Percentiles rank a stretch among this genome's conserved stretches.
phyloP scores from a whole-genome alignment of 257 asterid genomes.

The Nemophila menziesii region DNA sequence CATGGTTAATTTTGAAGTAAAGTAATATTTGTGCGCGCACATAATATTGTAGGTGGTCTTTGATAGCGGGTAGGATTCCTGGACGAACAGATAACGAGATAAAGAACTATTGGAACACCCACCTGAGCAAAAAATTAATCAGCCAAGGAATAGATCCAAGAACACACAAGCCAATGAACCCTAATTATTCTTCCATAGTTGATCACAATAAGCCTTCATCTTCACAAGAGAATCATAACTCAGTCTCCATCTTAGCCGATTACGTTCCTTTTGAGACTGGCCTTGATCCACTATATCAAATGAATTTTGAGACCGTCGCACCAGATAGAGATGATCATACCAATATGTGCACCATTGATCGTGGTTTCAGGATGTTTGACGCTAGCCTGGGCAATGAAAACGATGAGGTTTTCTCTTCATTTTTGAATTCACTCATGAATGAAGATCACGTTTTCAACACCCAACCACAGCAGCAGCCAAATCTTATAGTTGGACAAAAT shows the following conservation, averaged over 20 bases:
- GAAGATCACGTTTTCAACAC: slow-evolving; percentile 39
- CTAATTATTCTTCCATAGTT: slow-evolving; percentile 7
- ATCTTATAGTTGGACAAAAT: background rate
- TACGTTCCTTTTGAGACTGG: background rate
- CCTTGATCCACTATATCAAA: background rate
- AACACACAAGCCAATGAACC: slow-evolving; percentile 40
- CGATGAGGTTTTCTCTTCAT: slow-evolving; percentile 29
- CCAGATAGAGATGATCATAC: background rate
- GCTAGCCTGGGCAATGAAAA: slow-evolving; percentile 29
- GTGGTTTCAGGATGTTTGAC: slow-evolving; percentile 8
- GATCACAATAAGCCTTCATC: slow-evolving; percentile 5
- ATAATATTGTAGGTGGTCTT: slow-evolving; percentile 39
- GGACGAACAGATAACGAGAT: slow-evolving; percentile 67
- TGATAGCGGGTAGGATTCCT: slow-evolving; percentile 74
- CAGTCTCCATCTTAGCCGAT: background rate
- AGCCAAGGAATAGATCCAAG: slow-evolving; percentile 71
- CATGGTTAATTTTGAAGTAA: no score
- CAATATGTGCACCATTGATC: background rate
- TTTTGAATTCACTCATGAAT: slow-evolving; percentile 53
- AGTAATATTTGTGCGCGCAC: no score
- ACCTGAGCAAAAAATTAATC: slow-evolving; percentile 50
- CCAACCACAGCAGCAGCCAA: slow-evolving; percentile 9
- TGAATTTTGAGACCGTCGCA: background rate
- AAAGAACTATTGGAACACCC: slow-evolving; percentile 69
- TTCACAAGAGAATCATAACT: background rate